A percentile compares a stretch with the other conserved stretches of the same genome.
Conservation (phyloP, 306 rosid genomes). For the Quercus berberidifolia region DNA sequence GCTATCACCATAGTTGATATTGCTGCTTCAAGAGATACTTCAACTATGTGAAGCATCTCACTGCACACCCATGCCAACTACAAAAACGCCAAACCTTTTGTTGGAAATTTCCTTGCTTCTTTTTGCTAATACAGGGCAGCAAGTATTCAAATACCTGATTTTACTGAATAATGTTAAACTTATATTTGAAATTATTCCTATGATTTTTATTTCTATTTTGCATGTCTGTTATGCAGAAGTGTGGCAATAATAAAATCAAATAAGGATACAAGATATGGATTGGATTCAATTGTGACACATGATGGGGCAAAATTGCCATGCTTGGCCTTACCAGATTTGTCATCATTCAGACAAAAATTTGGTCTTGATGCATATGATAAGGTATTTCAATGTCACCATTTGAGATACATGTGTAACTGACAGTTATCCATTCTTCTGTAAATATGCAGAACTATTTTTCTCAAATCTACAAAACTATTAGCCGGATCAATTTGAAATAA, state of each 20-base stretch:
- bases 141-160: neutral
- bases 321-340: conserved; percentile 63
- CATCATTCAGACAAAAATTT: conserved; percentile 69
- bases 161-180: neutral
- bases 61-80: neutral
- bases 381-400: conserved; percentile 40
- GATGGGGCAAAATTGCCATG: conserved; percentile 82
- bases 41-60: neutral
- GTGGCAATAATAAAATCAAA: conserved; percentile 86
- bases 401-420: neutral
- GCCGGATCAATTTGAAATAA: neutral
- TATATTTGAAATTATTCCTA: neutral
- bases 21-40: neutral
- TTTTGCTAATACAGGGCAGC: neutral
- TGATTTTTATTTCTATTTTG: neutral
- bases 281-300: conserved; percentile 88
- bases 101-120: neutral
- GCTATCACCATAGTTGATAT: neutral
- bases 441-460: neutral
- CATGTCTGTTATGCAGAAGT: conserved; percentile 45
- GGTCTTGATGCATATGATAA: conserved; percentile 63
- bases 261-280: conserved; percentile 83
- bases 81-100: neutral
- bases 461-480: neutral
- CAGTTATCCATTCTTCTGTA: neutral